These are phyloP conservation scores for Phylloporus rhodoxanthus DNA, from an alignment of 768 basidiomycete species.

Conservation along the genomic window DNA sequence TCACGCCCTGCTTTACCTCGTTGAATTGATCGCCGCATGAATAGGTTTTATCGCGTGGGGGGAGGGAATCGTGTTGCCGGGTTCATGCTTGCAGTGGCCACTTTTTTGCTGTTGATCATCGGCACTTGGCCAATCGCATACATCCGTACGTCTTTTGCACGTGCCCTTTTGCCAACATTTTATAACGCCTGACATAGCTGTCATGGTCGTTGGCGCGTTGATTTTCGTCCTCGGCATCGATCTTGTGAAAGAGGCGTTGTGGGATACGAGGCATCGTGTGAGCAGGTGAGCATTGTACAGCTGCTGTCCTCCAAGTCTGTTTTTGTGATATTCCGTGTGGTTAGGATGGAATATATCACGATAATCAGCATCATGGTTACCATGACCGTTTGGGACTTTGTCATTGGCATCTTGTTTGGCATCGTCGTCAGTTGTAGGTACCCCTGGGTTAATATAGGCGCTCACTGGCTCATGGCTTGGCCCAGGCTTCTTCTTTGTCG, in stretches of 20 bases:
- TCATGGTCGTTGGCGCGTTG: conserved; percentile 85
- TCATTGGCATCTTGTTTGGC: conserved; percentile 87
- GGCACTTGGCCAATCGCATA: conserved; percentile 89
- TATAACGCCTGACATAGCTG: conserved; percentile 43
- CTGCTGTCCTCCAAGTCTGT: not conserved
- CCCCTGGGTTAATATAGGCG: not conserved
- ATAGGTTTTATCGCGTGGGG: conserved; percentile 87
- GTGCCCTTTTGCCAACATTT: not conserved
- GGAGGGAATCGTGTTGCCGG: conserved; percentile 81
- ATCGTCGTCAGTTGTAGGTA: conserved; percentile 82
- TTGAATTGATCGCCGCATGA: not conserved
- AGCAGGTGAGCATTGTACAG: conserved; percentile 48
- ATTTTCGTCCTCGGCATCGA: conserved; percentile 95
- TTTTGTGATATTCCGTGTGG: conserved; percentile 8
- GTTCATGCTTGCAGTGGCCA: conserved; percentile 76
- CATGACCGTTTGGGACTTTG: conserved; percentile 95
- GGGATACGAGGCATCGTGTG: conserved; percentile 90
- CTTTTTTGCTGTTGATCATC: conserved; percentile 62
- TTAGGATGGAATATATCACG: conserved; percentile 72
- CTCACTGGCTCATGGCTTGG: not conserved
- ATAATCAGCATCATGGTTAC: conserved; percentile 81
- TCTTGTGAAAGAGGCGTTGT: conserved; percentile 89
- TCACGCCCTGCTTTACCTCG: conserved; percentile 1
- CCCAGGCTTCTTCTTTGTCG: conserved; percentile 90
- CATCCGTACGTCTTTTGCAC: conserved; percentile 58